phyloP scores from a whole-genome alignment of 169 alveolate species.

The Plasmodium gaboni region DNA sequence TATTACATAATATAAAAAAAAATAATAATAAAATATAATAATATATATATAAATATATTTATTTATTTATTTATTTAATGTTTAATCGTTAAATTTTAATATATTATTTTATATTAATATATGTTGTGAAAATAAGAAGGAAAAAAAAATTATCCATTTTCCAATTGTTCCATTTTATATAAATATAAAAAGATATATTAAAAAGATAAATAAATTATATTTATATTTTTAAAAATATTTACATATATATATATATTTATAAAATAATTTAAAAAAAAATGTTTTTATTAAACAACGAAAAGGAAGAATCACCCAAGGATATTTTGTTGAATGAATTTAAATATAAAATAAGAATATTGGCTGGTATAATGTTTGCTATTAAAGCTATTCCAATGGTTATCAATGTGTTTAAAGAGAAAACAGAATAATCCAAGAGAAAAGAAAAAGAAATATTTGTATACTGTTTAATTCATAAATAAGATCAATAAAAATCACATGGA shows the following conservation, averaged over 20 bases:
- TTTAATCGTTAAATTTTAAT: too few relatives aligned
- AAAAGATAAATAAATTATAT: neutral
- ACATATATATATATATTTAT: neutral
- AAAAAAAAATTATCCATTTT: too few relatives aligned
- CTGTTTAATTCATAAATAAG: too few relatives aligned
- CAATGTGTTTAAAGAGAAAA: constrained; percentile 15
- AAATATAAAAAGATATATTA: too few relatives aligned
- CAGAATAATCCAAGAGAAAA: neutral
- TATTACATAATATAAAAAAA: too few relatives aligned
- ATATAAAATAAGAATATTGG: constrained; percentile 47
- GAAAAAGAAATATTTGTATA: neutral
- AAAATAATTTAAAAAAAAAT: constrained; percentile 17
- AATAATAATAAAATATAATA: too few relatives aligned
- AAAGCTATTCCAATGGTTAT: constrained; percentile 38
- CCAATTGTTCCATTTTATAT: too few relatives aligned
- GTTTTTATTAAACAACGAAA: constrained; percentile 55
- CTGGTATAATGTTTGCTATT: constrained; percentile 55
- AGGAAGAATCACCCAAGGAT: constrained; percentile 75
- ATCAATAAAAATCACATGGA: neutral
- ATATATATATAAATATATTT: too few relatives aligned
- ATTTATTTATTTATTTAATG: too few relatives aligned
- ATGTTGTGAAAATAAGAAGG: too few relatives aligned
- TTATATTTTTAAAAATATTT: neutral
- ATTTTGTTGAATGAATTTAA: constrained; percentile 62
- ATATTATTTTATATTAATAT: too few relatives aligned